Evolutionary conservation across 139 green algal genomes (phyloP).

Genomic region (Chlamydomonas asymmetrica): DNA sequence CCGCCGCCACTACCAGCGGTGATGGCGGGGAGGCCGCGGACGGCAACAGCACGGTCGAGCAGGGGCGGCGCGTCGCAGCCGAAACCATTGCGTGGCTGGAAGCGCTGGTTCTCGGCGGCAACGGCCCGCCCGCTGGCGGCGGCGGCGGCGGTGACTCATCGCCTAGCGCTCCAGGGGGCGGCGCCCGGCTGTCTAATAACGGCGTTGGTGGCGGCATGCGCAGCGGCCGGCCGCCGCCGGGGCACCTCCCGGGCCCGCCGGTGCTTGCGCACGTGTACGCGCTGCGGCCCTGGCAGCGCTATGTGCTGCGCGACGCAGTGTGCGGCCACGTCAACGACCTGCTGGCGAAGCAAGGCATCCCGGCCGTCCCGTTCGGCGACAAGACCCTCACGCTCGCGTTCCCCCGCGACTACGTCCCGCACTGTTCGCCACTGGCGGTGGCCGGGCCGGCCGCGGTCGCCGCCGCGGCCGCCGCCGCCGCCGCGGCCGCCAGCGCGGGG

Average conservation of each 20-base stretch:
- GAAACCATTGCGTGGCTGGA: too few species aligned
- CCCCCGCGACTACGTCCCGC: constrained; percentile 1
- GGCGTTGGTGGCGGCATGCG: neutral
- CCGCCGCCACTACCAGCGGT: too few species aligned
- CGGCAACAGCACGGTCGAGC: too few species aligned
- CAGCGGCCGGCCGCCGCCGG: neutral
- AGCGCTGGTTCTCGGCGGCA: too few species aligned
- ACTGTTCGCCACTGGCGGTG: constrained; percentile 4
- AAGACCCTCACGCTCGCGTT: constrained; percentile 2
- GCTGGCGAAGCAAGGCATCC: constrained; percentile 3
- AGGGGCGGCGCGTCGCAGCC: too few species aligned
- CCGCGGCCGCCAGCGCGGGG: neutral
- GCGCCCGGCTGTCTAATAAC: too few species aligned
- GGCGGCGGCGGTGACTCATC: too few species aligned
- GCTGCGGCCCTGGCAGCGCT: constrained; percentile 27
- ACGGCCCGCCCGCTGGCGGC: too few species aligned
- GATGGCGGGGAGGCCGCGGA: too few species aligned
- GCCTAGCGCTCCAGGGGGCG: neutral
- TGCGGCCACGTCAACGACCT: constrained; percentile 10
- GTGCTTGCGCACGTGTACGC: constrained; percentile 6
- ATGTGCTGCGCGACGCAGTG: constrained; percentile 1
- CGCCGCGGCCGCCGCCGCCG: neutral
- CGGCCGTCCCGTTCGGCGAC: constrained; percentile 16
- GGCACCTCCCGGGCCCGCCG: neutral
- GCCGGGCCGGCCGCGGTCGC: neutral